Evolutionary conservation across 1,284 basidiomycete species (phyloP), one percentile per base, ranked within the genome.

Genomic region (Mycosarcoma maydis): DNA sequence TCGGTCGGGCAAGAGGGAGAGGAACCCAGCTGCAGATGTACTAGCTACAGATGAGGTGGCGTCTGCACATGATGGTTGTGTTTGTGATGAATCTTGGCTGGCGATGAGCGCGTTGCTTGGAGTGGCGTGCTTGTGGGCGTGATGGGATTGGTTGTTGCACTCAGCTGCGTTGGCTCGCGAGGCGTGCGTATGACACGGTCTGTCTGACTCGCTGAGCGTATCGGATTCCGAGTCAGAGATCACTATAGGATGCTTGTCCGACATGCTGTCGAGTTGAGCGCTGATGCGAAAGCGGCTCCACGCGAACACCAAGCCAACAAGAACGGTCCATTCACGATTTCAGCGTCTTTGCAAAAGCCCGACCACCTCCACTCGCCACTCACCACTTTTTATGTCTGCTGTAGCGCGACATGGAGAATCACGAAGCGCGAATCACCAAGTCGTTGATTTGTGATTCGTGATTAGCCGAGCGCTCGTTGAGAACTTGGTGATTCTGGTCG

Each of bases 171-270:
- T 51, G 4, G 48, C 10, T 27, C 27, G 27, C 24, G 34, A 6
- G 14, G 40, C 22, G 36, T 20, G 34, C 17, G 33, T 24, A 19
- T n/a, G 23, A 13, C 17, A 1, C 0, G 59, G 59, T 20, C 66
- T 43, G 24, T 70, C 60, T 9, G 67, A 70, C 56, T 70, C 66
- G 56, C 66, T 70, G 4, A 70, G 45, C 3, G 66, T 64, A 10
- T 65, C 56, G n/a, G 61, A 65, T n/a, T 66, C 62, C 10, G 58
- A 62, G 41, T 71, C 68, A 8, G 61, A 65, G 22, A 71, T 66
- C 36, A 71, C 47, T 39, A 71, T 66, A 3, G 62, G 52, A 13
- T 58, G 39, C 2, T 41, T 38, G 2, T n/a, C 41, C 4, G 38
- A 23, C 61, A 65, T 65, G n/a, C n/a, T n/a, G n/a, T n/a, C n/a